phyloP scores from a whole-genome alignment of 306 rosid species.

The Chamaecrista fasciculata region DNA sequence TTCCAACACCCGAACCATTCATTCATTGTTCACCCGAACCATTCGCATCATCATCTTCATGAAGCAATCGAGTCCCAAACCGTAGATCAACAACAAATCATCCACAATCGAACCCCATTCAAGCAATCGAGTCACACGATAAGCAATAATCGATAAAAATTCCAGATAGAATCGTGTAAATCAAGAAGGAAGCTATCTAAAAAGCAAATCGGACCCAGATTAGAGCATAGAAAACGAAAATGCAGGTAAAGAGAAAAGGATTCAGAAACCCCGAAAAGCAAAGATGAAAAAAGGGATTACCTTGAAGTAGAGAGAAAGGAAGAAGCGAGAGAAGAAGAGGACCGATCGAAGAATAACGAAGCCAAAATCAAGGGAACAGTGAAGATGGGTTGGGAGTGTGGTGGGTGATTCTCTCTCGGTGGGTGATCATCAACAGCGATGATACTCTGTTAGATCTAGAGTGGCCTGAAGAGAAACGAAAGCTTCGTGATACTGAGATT shows the following conservation, averaged over 20 bases:
- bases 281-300: background rate
- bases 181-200: no score
- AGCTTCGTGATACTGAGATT: no score
- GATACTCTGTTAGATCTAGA: background rate
- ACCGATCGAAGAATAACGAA: background rate
- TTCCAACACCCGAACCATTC: no score
- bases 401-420: background rate
- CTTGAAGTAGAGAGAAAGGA: constrained; percentile 4
- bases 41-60: no score
- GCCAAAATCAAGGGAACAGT: background rate
- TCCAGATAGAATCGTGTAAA: background rate
- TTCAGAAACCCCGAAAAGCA: background rate
- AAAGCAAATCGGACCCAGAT: no score
- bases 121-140: background rate
- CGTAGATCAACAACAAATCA: constrained; percentile 36
- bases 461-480: background rate
- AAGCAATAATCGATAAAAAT: background rate
- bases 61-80: no score
- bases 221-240: background rate
- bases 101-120: constrained; percentile 16
- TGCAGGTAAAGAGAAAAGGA: background rate
- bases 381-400: constrained; percentile 12
- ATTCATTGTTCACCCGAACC: no score
- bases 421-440: no score
- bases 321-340: background rate